A percentile compares a stretch with the other conserved stretches of the same genome.
These are phyloP conservation scores for Rutidosis leptorrhynchoides DNA, from an alignment of 129 eudicot species.

Conservation along the genomic window DNA sequence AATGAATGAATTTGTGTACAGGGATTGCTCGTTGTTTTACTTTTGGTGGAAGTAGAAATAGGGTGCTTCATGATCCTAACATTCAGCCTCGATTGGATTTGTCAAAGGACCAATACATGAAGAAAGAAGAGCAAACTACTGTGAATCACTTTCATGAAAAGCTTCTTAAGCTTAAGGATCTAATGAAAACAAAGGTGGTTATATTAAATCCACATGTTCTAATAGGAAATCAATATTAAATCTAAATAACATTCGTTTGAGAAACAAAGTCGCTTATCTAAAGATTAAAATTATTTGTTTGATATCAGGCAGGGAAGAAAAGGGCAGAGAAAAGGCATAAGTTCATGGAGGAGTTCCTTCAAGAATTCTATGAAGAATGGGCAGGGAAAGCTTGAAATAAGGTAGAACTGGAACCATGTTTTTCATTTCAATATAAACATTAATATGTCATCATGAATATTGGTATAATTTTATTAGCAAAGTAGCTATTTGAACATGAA, in stretches of 20 bases:
- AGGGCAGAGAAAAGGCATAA: conserved; percentile 88
- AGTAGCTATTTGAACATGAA: conserved; percentile 1
- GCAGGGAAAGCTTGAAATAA: conserved; percentile 63
- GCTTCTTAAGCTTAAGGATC: conserved; percentile 83
- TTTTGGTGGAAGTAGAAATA: conserved; percentile 89
- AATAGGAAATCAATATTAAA: background rate
- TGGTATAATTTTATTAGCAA: background rate
- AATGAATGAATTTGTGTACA: conserved; percentile 21
- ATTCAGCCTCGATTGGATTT: conserved; percentile 67
- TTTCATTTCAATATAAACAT: background rate
- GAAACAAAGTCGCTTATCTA: background rate
- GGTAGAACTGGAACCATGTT: background rate
- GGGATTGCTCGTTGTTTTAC: conserved; percentile 98
- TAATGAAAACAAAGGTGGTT: conserved; percentile 88
- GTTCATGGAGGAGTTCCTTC: conserved; percentile 82
- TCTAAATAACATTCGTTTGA: background rate
- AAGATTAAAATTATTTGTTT: background rate
- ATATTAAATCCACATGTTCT: background rate
- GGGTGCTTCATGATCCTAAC: conserved; percentile 73
- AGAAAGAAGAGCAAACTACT: conserved; percentile 84
- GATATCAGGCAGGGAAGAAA: conserved; percentile 65
- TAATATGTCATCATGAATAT: background rate
- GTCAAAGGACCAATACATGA: conserved; percentile 81
- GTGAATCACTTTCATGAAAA: conserved; percentile 93
- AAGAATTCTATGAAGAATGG: conserved; percentile 89